Evolutionary conservation across 1,284 basidiomycete species (phyloP), one percentile per base, ranked within the genome.

Genomic region (Marasmius fiardii): DNA sequence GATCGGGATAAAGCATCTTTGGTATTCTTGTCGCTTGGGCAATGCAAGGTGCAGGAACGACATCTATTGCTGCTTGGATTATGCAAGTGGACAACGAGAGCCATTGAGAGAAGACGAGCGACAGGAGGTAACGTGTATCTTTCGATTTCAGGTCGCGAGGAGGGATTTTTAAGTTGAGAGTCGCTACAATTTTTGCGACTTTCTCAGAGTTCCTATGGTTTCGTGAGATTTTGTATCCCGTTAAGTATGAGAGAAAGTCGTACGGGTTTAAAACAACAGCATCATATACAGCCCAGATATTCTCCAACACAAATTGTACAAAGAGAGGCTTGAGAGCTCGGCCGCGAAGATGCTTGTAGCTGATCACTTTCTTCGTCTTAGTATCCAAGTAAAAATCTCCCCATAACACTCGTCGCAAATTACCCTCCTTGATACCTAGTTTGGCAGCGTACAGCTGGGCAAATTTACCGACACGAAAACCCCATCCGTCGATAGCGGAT

Each of bases 331-430:
- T 99, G 65, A 99, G 74, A 31, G 82, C 79, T 23, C 94, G 83
- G 18, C 93, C 93, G 59, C 85, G 85, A 55, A 96, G 80, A 70
- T 95, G 92, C 72, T 96, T 97, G 68, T 94, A 80, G 61, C 89
- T 92, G 65, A 99, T 88, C 21, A 98, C 92, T 59, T 88, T 83
- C 74, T 98, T 99, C 51, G 91, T 90, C 77, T 98, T 99, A 0
- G 96, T 93, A 69, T 99, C 97, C 55, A 99, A 80, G 74, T 92
- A 99, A 71, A 90, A 99, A 71, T 99, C 95, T 1, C 97, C 97
- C 97, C 97, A 99, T 1, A 99, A 77, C 6, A 95, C 93, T 55
- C 85, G 82, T 54, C 92, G 83, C 41, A 99, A 76, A 65, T 92
- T 96, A 1, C 77, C 76, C 71, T 98, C 96, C 67, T 92, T 91